Base-by-base conservation (phyloP, 2,329 filamentous ascomycete genomes). In the Neonectria coccinea region DNA sequence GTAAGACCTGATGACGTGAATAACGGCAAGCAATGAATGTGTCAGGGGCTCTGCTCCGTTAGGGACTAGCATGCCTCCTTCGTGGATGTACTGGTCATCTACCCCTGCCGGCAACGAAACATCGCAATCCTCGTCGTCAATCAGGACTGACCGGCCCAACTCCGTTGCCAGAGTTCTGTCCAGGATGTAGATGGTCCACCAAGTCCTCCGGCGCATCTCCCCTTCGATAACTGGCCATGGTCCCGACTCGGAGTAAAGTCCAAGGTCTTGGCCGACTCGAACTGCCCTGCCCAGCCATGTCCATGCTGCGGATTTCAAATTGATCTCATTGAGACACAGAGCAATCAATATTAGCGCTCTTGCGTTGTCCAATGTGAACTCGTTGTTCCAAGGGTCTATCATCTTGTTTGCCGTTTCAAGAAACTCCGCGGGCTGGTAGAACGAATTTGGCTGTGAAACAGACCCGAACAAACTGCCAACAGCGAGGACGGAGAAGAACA, bases 161-260 rank as follows among this genome's bases (percentile, higher is more conserved):
- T 97, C 94, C 12, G 97, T 83, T 0, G 93, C 90, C 54, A 97
- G 82, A 27, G 92, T 86, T 67, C 94, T 89, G 80, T 99, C 96
- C 81, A 94, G 89, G 48, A 93, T 88, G 79, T 98, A 98, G 61
- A 97, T 88, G 14, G 92, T 89, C 94, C 96, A 99, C 95, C 95
- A 99, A 2, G 96, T 88, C 59, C 94, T 86, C 65, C 92, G 89
- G 59, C 94, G 89, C 88, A 95, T 94, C 78, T 98, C 95, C 11
- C 88, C 88, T 73, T 97, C 94, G 14, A 97, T 83, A 1, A 89
- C 84, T 2, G 91, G 86, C 85, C 91, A 93, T 1, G 89, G 85
- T 0, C 90, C 91, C 1, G 88, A 87, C 72, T 97, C 92, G 7
- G 87, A 82, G 73, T 97, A 91, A 10, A 98, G 83, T 0, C 92